Conservation (phyloP, 768 basidiomycete species). For the Kwoniella shandongensis region DNA sequence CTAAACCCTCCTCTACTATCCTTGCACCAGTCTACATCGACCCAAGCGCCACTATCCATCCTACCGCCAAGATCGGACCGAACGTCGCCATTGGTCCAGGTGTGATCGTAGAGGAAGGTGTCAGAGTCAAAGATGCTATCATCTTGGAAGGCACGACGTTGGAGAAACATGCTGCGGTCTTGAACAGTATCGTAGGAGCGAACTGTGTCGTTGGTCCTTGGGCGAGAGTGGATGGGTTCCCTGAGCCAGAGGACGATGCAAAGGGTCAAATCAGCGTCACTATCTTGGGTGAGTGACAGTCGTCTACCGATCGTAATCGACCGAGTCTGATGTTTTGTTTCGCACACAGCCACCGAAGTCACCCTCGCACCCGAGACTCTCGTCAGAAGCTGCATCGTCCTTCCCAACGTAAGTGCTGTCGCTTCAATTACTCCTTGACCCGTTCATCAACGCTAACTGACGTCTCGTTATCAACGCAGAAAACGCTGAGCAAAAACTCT, state of each 20-base stretch:
- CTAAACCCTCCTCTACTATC: constrained; percentile 48
- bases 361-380: constrained; percentile 55
- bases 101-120: constrained; percentile 53
- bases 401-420: constrained; percentile 51
- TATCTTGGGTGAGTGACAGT: constrained; percentile 53
- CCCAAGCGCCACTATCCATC: constrained; percentile 54
- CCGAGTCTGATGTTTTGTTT: not conserved
- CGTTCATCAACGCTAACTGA: constrained; percentile 2
- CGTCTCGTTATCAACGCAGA: constrained; percentile 38
- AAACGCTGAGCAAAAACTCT: constrained; percentile 52
- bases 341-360: constrained; percentile 54
- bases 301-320: not conserved
- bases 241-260: constrained; percentile 45
- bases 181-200: constrained; percentile 54
- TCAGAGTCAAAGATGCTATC: constrained; percentile 55
- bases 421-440: not conserved
- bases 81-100: constrained; percentile 54
- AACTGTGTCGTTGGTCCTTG: constrained; percentile 57
- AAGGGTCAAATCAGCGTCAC: constrained; percentile 55
- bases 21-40: constrained; percentile 56
- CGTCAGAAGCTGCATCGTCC: constrained; percentile 56
- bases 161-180: constrained; percentile 55
- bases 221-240: constrained; percentile 56
- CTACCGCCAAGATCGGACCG: constrained; percentile 56
- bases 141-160: constrained; percentile 54